Evolutionary conservation across 1,284 basidiomycete genomes (phyloP), one percentile per base, ranked within the genome.

Genomic region (Ustilago loliicola): DNA sequence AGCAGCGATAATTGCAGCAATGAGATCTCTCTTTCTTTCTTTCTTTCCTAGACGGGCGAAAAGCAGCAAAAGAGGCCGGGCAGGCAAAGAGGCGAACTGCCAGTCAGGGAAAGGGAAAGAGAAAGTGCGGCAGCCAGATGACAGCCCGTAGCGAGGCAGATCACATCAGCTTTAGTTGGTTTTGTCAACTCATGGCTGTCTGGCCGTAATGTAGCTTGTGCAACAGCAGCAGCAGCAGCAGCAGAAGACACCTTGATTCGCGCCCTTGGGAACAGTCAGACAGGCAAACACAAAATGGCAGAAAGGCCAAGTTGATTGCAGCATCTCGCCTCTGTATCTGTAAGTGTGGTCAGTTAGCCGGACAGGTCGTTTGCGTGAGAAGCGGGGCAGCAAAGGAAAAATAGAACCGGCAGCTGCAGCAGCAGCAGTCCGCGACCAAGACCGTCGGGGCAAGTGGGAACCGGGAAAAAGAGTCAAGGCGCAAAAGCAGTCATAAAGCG

Each of bases 61-160:
- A n/a, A n/a, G n/a, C 3, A 21, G 13, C 10, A 27, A 29, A 67
- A 58, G 48, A 61, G 59, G 59, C 66, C 58, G 66, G 30, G 55
- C 54, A 53, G 65, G 17, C 54, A 29, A 9, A 34, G 3, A 53
- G 50, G 7, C 27, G 15, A 17, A 52, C 6, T 15, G 27, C 50
- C 19, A 29, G 50, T n/a, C 50, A 52, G 50, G 30, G 40, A 55
- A n/a, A 19, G 55, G 21, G 27, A 47, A 19, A 58, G 29, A 32
- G 19, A 29, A 42, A 17, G 27, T 11, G 40, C 55, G 15, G 48
- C 48, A 30, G 21, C 25, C 30, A 52, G 32, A 50, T 66, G 67
- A 64, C 67, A 70, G 67, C 61, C 64, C 61, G 67, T 61, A 60
- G 67, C 57, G 57, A 61, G 48, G 67, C 52, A 70, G 67, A 64